A percentile compares a stretch with the other conserved stretches of the same genome.
Conservation (phyloP, 2,329 filamentous ascomycete genomes). For the Pyrenochaeta sp. region DNA sequence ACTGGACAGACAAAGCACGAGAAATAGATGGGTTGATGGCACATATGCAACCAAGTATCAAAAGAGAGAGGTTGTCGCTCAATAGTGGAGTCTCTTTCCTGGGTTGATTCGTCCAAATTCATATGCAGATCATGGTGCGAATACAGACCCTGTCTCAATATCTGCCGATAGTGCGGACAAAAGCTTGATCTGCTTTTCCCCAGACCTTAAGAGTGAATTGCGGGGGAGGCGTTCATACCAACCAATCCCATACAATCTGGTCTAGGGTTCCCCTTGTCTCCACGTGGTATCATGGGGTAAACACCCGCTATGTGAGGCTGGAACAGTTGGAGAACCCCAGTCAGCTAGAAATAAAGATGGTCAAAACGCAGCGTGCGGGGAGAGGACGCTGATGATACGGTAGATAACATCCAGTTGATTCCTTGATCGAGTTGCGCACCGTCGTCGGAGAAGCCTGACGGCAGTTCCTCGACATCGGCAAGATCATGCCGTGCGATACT, state of each 20-base stretch:
- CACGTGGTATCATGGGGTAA: constrained; percentile 1
- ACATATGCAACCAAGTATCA: not conserved
- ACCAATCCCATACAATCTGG: not conserved
- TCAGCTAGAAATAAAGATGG: not conserved
- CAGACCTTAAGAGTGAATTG: constrained; percentile 32
- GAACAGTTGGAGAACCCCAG: not conserved
- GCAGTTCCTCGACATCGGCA: constrained; percentile 6
- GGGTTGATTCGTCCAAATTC: not conserved
- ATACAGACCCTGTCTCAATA: constrained; percentile 15
- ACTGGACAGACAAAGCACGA: too few relatives aligned
- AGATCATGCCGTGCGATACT: constrained; percentile 28
- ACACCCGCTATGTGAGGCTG: not conserved
- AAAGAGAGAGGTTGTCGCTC: not conserved
- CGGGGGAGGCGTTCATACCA: constrained; percentile 16
- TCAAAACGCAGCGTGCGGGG: too few relatives aligned
- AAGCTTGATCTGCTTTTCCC: constrained; percentile 23
- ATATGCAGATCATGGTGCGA: constrained; percentile 16
- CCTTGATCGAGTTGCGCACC: not conserved
- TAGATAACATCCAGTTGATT: not conserved
- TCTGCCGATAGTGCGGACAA: constrained; percentile 29
- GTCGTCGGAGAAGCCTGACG: constrained; percentile 1
- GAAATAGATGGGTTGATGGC: too few relatives aligned
- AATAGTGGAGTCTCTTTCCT: not conserved
- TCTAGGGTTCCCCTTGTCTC: not conserved
- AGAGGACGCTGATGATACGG: not conserved